Base-by-base conservation (phyloP, 306 rosid species). In the Leucaena leucocephala region DNA sequence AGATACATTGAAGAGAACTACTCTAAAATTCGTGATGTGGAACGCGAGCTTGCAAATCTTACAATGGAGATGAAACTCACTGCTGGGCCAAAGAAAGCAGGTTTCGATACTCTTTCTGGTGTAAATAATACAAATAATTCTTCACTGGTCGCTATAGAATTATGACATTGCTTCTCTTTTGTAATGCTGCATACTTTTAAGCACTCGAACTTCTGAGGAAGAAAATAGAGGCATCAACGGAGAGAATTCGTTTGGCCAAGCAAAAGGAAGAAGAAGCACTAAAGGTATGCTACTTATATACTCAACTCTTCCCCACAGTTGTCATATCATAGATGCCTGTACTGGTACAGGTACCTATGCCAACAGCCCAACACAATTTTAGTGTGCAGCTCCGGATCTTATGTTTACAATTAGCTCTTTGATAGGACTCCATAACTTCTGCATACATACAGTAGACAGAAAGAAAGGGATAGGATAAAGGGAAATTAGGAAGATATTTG, bases 121-220 rank as follows among this genome's bases (percentile, higher is more conserved):
- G 12, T 22, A 17, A 17, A 6, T 52, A 2, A 14, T 52, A 7
- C 64, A 58, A 58, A 21, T 22, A 58, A 22, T 9, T 58, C 35
- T 22, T 22, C 13, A 22, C 15, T 58, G 36, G 14, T 22, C 6
- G 34, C 22, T 58, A 10, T 22, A 58, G 64, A 58, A 58, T 58
- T 58, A 58, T 58, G 64, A 19, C 36, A 22, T 22, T 58, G 36
- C 34, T 58, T 58, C 64, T 22, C 35, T 58, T 58, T 58, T 58
- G 6, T 58, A 9, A 58, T 58, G 15, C 9, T 58, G 64, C 64
- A 58, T 58, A 10, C 36, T 58, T 58, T 58, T 58, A 58, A 58
- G 64, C 64, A 21, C 64, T 58, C 3, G 64, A 58, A 58, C 64
- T 58, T 58, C 64, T 58, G 64, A 58, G 64, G 64, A 58, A 58